phyloP scores from a whole-genome alignment of 2,329 filamentous ascomycete species.

The Mollisia scopiformis region DNA sequence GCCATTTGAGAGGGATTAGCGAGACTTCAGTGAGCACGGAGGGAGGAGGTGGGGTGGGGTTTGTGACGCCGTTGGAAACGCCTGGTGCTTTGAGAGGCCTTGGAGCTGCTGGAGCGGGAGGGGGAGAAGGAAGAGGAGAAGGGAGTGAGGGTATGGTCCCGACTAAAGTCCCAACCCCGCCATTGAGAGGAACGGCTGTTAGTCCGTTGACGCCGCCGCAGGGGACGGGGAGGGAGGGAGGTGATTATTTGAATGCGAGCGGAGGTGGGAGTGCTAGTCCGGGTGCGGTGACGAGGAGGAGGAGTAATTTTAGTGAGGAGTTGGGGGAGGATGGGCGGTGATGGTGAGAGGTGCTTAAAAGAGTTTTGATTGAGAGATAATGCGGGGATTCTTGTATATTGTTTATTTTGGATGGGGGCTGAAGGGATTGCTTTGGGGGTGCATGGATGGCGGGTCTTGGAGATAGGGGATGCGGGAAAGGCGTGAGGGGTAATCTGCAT shows the following conservation, averaged over 20 bases:
- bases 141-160: not conserved
- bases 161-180: not conserved
- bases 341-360: not conserved
- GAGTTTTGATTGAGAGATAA: not conserved
- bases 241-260: conserved; percentile 21
- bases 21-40: conserved; percentile 31
- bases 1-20: conserved; percentile 30
- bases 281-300: conserved; percentile 16
- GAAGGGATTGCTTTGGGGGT: not conserved
- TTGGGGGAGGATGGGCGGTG: conserved; percentile 20
- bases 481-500: too few species aligned
- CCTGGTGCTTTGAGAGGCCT: not conserved
- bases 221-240: conserved; percentile 3
- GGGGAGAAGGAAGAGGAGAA: not conserved
- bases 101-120: not conserved
- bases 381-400: not conserved
- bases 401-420: not conserved
- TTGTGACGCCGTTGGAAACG: conserved; percentile 1
- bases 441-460: not conserved
- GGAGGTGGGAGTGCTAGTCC: not conserved
- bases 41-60: conserved; percentile 12
- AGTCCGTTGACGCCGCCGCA: conserved; percentile 29
- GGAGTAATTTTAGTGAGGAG: conserved; percentile 31
- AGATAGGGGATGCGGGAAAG: too few species aligned
- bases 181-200: not conserved